Evolutionary conservation across 2,329 filamentous ascomycete genomes (phyloP), one percentile per base, ranked within the genome.

Genomic region (Claviceps paspali): DNA sequence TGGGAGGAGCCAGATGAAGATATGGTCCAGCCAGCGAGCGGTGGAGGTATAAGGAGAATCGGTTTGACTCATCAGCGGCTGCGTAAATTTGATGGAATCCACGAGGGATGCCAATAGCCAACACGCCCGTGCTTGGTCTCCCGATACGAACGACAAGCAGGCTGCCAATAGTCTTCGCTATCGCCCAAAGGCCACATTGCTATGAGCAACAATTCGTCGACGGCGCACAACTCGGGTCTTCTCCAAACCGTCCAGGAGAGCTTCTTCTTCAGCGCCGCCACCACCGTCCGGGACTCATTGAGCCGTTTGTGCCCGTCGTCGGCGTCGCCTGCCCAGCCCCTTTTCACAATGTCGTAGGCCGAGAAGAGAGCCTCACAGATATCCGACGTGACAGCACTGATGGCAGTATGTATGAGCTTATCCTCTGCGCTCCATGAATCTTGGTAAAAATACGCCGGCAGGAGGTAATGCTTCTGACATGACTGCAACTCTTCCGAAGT

Each of bases 121-220:
- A n/a, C n/a, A n/a, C n/a, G n/a, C n/a, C n/a, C n/a, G n/a, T n/a
- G n/a, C n/a, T n/a, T n/a, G 5, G 53, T 59, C 5, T 47, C 38
- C 3, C 49, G 41, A 2, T 51, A 41, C 3, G 51, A 43, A n/a
- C 49, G 48, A 17, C 56, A 60, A 2, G 47, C 55, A 0, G 55
- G 56, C 10, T 48, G 36, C 49, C 51, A 62, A 45, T 75, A 70
- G 47, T 79, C 74, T 19, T 71, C 61, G 0, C 55, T 47, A n/a
- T n/a, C n/a, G n/a, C n/a, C n/a, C n/a, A n/a, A n/a, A n/a, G 0
- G 76, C 74, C 74, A 80, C 48, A 79, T 76, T 2, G 73, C 73
- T n/a, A 78, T 59, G 32, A 72, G 64, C 42, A 74, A 74, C 3
- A 76, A 52, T 51, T 79, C 66, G 31, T 70, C 62, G 6, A 61